phyloP scores from a whole-genome alignment of 2,329 filamentous ascomycete genomes.

The Pseudogymnoascus sp. region DNA sequence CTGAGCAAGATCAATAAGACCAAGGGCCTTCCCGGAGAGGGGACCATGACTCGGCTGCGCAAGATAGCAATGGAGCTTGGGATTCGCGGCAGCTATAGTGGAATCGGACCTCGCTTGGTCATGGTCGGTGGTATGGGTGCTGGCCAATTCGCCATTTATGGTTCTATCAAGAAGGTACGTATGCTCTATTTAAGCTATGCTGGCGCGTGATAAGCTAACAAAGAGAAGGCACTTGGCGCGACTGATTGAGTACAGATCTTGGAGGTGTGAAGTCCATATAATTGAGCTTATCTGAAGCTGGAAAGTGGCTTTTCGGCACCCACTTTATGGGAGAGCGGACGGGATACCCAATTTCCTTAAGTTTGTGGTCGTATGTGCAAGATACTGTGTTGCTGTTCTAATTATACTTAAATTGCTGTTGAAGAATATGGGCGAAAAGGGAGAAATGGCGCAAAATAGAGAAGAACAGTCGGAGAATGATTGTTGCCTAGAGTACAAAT shows the following conservation, averaged over 20 bases:
- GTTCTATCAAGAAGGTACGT: slow-evolving; percentile 34
- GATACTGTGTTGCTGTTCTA: no score
- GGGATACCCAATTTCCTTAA: background rate
- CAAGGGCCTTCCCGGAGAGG: slow-evolving; percentile 77
- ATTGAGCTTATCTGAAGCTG: background rate
- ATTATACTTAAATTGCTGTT: no score
- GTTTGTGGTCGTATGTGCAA: no score
- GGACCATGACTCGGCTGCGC: slow-evolving; percentile 69
- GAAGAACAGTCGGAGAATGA: no score
- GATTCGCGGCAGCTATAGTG: slow-evolving; percentile 65
- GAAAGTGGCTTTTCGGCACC: background rate
- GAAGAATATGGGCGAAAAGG: no score
- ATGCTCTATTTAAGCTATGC: background rate
- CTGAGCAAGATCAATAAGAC: slow-evolving; percentile 95
- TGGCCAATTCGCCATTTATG: slow-evolving; percentile 86
- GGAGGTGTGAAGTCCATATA: background rate
- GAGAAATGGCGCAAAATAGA: no score
- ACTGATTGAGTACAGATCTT: slow-evolving; percentile 61
- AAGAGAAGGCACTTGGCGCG: slow-evolving; percentile 61
- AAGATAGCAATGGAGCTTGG: slow-evolving; percentile 86
- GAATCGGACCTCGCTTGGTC: slow-evolving; percentile 73
- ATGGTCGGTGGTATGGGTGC: slow-evolving; percentile 60
- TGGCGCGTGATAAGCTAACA: slow-evolving; percentile 17
- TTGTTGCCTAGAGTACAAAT: no score
- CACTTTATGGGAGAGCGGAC: background rate